phyloP scores from a whole-genome alignment of 306 rosid genomes.

The Clitoria ternatea region DNA sequence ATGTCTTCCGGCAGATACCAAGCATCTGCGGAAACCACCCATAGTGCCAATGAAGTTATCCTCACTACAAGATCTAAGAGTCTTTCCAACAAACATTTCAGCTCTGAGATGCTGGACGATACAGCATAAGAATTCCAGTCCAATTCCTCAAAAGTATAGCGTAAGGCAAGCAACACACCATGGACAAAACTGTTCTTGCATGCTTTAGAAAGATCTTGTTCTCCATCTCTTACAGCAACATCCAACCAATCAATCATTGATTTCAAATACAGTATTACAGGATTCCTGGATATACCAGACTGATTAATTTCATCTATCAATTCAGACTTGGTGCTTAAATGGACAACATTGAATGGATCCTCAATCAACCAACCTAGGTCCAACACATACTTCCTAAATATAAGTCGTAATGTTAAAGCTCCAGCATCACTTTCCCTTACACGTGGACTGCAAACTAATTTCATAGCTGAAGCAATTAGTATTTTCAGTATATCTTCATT shows the following conservation, averaged over 20 bases:
- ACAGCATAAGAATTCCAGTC: slow-evolving; percentile 67
- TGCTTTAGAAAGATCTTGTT: slow-evolving; percentile 80
- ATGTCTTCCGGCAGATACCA: slow-evolving; percentile 87
- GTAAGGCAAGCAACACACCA: slow-evolving; percentile 81
- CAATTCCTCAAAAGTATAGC: slow-evolving; percentile 92
- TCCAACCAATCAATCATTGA: slow-evolving; percentile 91
- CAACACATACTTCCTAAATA: slow-evolving; percentile 85
- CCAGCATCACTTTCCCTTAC: slow-evolving; percentile 99
- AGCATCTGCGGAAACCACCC: slow-evolving; percentile 99
- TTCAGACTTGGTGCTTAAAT: slow-evolving; percentile 37
- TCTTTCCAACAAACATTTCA: slow-evolving; percentile 59
- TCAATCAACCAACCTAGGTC: slow-evolving; percentile 75
- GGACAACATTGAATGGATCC: slow-evolving; percentile 45
- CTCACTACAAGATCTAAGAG: slow-evolving; percentile 76
- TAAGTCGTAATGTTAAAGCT: slow-evolving; percentile 74
- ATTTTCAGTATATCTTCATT: slow-evolving; percentile 53
- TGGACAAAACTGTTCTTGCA: slow-evolving; percentile 93
- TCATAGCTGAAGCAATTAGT: slow-evolving; percentile 71
- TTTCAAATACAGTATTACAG: slow-evolving; percentile 61
- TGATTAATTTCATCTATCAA: slow-evolving; percentile 36
- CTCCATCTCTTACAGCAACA: slow-evolving; percentile 63
- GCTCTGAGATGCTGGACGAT: slow-evolving; percentile 49
- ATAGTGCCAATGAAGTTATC: slow-evolving; percentile 86
- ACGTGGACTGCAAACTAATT: slow-evolving; percentile 92
- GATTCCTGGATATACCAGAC: slow-evolving; percentile 35